Evolutionary conservation across 148 eudicot species (phyloP).

Genomic region (Bassia scoparia): DNA sequence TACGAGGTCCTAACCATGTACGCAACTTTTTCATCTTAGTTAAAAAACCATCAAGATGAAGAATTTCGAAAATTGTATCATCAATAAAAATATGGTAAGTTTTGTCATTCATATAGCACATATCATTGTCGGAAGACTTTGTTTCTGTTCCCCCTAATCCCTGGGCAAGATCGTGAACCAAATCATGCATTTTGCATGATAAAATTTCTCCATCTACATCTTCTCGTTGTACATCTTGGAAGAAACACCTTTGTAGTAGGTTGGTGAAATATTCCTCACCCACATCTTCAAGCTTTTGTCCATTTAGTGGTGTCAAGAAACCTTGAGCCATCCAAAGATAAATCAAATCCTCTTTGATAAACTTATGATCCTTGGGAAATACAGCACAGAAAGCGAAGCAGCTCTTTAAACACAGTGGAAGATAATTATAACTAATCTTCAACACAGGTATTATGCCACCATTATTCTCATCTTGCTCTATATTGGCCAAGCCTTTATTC

Average conservation of each 20-base stretch:
- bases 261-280: constrained; percentile 17
- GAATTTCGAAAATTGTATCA: background rate
- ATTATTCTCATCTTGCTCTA: too few species aligned
- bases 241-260: constrained; percentile 20
- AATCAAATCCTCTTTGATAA: constrained; percentile 14
- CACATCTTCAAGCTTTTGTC: constrained; percentile 13
- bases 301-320: background rate
- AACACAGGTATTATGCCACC: constrained; percentile 24
- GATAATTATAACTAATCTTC: constrained; percentile 37
- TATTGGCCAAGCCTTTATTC: background rate
- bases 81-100: background rate
- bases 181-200: constrained; percentile 23
- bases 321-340: constrained; percentile 27
- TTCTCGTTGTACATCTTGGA: constrained; percentile 4
- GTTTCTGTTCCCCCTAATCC: constrained; percentile 4
- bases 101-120: background rate
- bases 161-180: constrained; percentile 20
- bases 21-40: background rate
- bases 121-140: background rate
- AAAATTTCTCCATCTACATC: background rate
- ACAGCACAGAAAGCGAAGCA: constrained; percentile 25
- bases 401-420: background rate
- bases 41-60: background rate
- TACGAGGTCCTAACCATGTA: background rate
- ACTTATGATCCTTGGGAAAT: constrained; percentile 21